These are phyloP conservation scores for Chaetomium olivaceum DNA, from an alignment of 2,329 filamentous ascomycete species.

Conservation along the genomic window DNA sequence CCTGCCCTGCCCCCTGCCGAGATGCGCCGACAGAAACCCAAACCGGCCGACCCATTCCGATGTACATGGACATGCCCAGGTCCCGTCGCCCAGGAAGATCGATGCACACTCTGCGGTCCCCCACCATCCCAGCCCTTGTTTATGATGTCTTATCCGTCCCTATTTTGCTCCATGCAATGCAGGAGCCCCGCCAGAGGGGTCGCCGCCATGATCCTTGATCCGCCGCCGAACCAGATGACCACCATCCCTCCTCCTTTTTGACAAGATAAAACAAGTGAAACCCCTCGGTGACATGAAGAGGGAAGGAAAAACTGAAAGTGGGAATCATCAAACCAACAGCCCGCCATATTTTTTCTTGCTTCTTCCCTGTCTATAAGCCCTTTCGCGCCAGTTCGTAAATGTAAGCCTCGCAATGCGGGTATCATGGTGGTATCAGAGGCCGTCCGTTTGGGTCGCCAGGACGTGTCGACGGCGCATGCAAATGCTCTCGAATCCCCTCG, in stretches of 20 bases:
- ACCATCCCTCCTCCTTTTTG: not conserved
- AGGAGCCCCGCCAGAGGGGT: not conserved
- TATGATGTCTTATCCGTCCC: conserved; percentile 16
- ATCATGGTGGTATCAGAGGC: conserved; percentile 21
- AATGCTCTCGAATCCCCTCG: not conserved
- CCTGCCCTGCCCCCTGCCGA: not conserved
- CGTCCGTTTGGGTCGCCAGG: conserved; percentile 20
- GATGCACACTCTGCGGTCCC: not conserved
- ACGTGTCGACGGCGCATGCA: conserved; percentile 22
- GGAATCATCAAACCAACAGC: not conserved
- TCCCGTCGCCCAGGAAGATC: not conserved
- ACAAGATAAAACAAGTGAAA: not conserved
- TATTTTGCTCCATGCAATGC: conserved; percentile 9
- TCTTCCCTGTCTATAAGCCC: conserved; percentile 25
- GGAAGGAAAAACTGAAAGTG: not conserved
- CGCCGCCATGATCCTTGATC: not conserved
- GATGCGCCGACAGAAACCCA: conserved; percentile 1
- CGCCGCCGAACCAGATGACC: not conserved
- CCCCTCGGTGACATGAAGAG: not conserved
- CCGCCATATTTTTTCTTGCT: conserved; percentile 23
- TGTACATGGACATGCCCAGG: conserved; percentile 1
- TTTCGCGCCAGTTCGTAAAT: conserved; percentile 24
- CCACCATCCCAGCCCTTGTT: conserved; percentile 8
- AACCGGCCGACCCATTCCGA: not conserved
- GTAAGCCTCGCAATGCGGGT: conserved; percentile 26